Evolutionary conservation across 768 basidiomycete species (phyloP), one percentile per base, ranked within the genome.

Genomic region (Trametes punicea): DNA sequence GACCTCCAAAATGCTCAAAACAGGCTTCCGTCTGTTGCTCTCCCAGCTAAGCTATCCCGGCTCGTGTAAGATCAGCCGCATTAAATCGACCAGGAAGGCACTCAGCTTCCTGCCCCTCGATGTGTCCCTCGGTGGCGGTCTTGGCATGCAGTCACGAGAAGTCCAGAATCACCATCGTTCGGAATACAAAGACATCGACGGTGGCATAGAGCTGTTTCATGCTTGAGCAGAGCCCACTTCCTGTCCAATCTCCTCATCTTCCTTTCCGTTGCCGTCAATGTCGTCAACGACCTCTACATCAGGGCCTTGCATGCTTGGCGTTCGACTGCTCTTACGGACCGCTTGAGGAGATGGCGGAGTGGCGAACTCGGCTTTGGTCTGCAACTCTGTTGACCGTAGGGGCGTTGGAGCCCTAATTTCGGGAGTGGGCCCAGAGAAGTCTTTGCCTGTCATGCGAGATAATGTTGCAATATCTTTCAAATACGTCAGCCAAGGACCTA

Each of bases 401-500:
- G 68, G 64, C n/a, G 64, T 65, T 0, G 72, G 74, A 1, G 78
- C 71, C 21, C 73, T 70, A 60, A 91, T 90, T 56, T 84, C 81
- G 0, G 90, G 90, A 16, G 82, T 80, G 23, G 90, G 90, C 0
- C 90, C 90, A 40, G 88, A 85, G 65, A 92, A 92, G 65, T 92
- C 88, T 61, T 87, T 90, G 33, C 90, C 90, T 10, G 90, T 92
- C 84, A 92, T 84, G 13, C 85, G 82, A 41, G 85, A 82, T 11
- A 92, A 70, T 0, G 82, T 86, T 59, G 77, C 76, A 62, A 92
- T 87, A 65, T 92, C 90, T 91, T 42, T 20, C 7, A 21, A 36
- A 40, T 21, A 33, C 31, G n/a, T 41, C 26, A 46, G 40, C n/a
- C 47, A 52, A n/a, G 15, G 34, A 36, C n/a, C 4, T 4, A 25